Percentiles rank a stretch among this genome's conserved stretches.
These are phyloP conservation scores for Dactylellina haptotyla DNA, from an alignment of 2,329 filamentous ascomycete genomes.

Conservation along the genomic window DNA sequence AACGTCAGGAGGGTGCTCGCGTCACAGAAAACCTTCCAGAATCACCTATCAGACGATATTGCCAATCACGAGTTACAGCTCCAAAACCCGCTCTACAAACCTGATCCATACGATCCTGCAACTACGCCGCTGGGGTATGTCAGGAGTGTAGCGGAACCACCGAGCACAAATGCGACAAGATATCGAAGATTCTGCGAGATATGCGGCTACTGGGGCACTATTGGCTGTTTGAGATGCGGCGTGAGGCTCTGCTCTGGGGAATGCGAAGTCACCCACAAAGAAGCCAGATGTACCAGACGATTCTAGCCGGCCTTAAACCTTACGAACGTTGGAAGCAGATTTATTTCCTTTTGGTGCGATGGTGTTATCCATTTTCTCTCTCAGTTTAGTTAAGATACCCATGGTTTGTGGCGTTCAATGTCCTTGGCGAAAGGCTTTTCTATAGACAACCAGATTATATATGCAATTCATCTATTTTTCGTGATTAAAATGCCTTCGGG, in stretches of 20 bases:
- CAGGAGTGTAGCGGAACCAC: constrained; percentile 53
- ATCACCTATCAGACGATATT: constrained; percentile 82
- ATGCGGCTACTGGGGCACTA: constrained; percentile 58
- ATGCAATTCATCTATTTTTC: too few species aligned
- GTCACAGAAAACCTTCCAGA: constrained; percentile 83
- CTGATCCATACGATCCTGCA: constrained; percentile 21
- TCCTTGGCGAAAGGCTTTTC: too few species aligned
- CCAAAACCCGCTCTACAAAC: constrained; percentile 37
- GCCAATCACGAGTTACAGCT: constrained; percentile 66
- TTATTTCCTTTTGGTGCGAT: too few species aligned
- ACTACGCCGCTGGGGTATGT: constrained; percentile 55
- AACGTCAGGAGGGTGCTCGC: constrained; percentile 80
- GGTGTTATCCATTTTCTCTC: too few species aligned
- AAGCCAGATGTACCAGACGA: constrained; percentile 56
- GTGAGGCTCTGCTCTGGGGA: constrained; percentile 57
- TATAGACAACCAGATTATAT: too few species aligned
- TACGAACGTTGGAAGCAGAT: too few species aligned
- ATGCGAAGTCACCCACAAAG: constrained; percentile 56
- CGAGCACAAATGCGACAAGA: constrained; percentile 39
- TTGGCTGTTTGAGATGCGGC: constrained; percentile 57
- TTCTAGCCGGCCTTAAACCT: constrained; percentile 13
- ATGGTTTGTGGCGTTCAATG: too few species aligned
- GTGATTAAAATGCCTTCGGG: too few species aligned
- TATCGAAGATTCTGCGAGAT: constrained; percentile 57
- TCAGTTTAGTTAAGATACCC: too few species aligned